Conservation (phyloP, 805 yeast genomes). For the Candida dajiaensis region DNA sequence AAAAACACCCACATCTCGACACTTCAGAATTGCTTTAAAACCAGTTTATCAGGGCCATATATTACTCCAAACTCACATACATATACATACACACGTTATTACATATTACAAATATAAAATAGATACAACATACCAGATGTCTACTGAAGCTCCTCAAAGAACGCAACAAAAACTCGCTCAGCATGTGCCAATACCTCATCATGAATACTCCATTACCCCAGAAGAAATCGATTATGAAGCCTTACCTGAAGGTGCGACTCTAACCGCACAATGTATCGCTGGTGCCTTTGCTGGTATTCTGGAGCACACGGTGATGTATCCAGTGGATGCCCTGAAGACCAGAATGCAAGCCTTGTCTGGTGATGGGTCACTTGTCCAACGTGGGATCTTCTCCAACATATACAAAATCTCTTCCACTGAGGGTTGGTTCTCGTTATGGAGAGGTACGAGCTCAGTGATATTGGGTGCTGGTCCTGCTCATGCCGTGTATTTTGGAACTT, state of each 20-base stretch:
- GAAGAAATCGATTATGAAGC: conserved; percentile 83
- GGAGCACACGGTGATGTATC: conserved; percentile 97
- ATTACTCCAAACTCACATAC: too few species aligned
- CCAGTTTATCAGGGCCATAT: too few species aligned
- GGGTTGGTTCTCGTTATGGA: conserved; percentile 86
- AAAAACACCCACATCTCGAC: too few species aligned
- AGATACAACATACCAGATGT: background rate
- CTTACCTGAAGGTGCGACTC: conserved; percentile 79
- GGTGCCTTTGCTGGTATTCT: conserved; percentile 98
- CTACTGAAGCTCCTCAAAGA: background rate
- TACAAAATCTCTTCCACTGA: conserved; percentile 72
- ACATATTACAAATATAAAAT: too few species aligned
- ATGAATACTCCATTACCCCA: conserved; percentile 2
- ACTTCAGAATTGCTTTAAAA: too few species aligned
- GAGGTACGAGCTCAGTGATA: conserved; percentile 88
- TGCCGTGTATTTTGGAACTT: conserved; percentile 93
- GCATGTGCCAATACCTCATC: background rate
- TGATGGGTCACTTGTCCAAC: background rate
- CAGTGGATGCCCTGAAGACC: conserved; percentile 91
- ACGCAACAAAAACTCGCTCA: background rate
- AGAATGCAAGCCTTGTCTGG: conserved; percentile 62
- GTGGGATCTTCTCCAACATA: conserved; percentile 46
- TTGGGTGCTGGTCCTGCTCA: conserved; percentile 99
- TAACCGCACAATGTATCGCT: conserved; percentile 75
- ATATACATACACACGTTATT: too few species aligned